These are phyloP conservation scores for Myriosclerotinia curreyana DNA, from an alignment of 2,329 filamentous ascomycete species.

Conservation along the genomic window DNA sequence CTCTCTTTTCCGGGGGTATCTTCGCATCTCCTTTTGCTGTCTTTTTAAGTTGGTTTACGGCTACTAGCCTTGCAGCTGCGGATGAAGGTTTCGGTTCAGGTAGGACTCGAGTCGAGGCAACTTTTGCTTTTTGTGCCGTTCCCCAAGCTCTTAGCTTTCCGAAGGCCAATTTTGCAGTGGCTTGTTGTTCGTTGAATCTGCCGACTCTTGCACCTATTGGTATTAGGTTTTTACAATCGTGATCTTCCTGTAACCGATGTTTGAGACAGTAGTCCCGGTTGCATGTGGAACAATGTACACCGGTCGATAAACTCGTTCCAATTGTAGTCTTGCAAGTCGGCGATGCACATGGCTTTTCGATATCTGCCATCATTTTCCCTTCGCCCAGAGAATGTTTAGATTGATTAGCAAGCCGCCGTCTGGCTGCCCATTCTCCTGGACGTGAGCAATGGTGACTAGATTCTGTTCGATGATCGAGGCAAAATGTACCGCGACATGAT, in stretches of 20 bases:
- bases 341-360: constrained; percentile 66
- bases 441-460: constrained; percentile 67
- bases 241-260: constrained; percentile 74
- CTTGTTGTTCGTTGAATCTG: constrained; percentile 48
- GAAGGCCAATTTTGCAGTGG: constrained; percentile 71
- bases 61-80: constrained; percentile 62
- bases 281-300: constrained; percentile 69
- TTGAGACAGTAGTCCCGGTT: constrained; percentile 74
- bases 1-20: constrained; percentile 73
- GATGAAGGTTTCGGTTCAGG: constrained; percentile 62
- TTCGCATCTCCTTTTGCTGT: constrained; percentile 87
- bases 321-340: constrained; percentile 66
- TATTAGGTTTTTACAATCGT: constrained; percentile 77
- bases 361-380: constrained; percentile 52
- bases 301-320: constrained; percentile 63
- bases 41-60: constrained; percentile 76
- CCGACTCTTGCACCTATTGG: constrained; percentile 52
- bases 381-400: constrained; percentile 53
- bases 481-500: constrained; percentile 80
- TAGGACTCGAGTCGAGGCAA: constrained; percentile 46
- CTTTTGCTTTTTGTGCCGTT: constrained; percentile 62
- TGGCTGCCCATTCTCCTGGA: constrained; percentile 60
- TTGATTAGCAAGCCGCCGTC: constrained; percentile 53
- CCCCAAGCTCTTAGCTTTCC: constrained; percentile 79
- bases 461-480: constrained; percentile 90